Evolutionary conservation across 176 grass and related monocot genomes (phyloP), one percentile per base, ranked within the genome.

Genomic region (Carex pumila): DNA sequence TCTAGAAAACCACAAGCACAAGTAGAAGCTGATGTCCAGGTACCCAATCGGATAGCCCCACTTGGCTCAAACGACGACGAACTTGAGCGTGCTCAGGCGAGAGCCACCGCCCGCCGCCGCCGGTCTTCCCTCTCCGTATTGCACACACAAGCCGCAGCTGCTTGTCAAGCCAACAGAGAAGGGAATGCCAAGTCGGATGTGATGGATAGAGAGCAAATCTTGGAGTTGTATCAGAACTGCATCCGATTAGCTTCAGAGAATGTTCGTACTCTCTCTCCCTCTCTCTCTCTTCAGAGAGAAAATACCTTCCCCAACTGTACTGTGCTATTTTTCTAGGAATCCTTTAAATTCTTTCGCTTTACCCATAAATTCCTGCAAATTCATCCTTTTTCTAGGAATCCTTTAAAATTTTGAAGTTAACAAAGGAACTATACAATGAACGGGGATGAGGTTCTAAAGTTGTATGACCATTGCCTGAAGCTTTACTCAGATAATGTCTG

Each of bases 171-270:
- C 73, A 4, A 17, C 17, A 34, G 12, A 53, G 63, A 62, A 39
- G 65, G 14, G 21, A 68, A 52, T 68, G 62, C 12, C 0, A 29
- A 68, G 12, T 68, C 81, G 7, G 82, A 95, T 88, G 82, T 98
- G 54, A 85, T 98, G 82, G 89, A 93, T 90, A 88, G 86, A 36
- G 86, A 88, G 49, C 86, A 95, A 87, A 90, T 98, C 92, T 90
- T 95, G 91, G 96, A 98, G 25, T 87, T 98, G 32, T 90, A 95
- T 83, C 91, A 93, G 17, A 98, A 95, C 80, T 98, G 96, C 88
- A 95, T 98, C 89, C 94, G 93, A 85, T 93, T 98, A 78, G 89
- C 96, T 18, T 94, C 92, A 45, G 91, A 98, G 88, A 98, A 98
- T 64, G 93, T 98, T 68, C 13, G 88, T 47, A 17, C 17, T 32